Conservation (phyloP, 2,329 filamentous ascomycete genomes). For the Hypoxylon sp. region DNA sequence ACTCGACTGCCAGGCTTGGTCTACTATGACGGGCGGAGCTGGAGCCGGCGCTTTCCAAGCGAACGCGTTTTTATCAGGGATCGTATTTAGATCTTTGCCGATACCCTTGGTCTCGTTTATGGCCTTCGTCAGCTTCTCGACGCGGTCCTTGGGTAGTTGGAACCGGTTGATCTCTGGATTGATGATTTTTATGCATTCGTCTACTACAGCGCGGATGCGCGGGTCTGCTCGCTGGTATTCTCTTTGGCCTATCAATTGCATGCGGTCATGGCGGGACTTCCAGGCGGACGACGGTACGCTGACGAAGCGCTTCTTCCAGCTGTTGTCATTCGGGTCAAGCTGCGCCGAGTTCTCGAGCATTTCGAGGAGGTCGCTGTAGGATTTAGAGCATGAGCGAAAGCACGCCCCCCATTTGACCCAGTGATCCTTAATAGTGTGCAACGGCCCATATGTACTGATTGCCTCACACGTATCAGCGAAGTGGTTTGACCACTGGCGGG, state of each 20-base stretch:
- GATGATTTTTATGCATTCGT: slow-evolving; percentile 37
- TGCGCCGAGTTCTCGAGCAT: slow-evolving; percentile 9
- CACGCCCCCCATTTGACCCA: slow-evolving; percentile 34
- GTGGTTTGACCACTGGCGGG: accelerated
- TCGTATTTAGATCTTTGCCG: neutral
- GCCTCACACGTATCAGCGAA: neutral
- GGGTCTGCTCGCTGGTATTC: slow-evolving; percentile 45
- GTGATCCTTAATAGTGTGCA: neutral
- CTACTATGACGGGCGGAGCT: neutral
- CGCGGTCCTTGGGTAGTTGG: too few species aligned
- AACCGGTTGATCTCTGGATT: too few species aligned
- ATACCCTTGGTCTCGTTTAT: neutral
- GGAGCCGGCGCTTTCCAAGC: neutral
- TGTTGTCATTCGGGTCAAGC: slow-evolving; percentile 23
- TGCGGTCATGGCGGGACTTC: slow-evolving; percentile 35
- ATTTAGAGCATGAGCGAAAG: neutral
- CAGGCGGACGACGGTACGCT: slow-evolving; percentile 44
- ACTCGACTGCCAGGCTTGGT: neutral
- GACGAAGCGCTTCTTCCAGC: slow-evolving; percentile 37
- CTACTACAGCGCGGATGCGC: slow-evolving; percentile 45
- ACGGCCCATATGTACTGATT: too few species aligned
- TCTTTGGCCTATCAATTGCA: slow-evolving; percentile 36
- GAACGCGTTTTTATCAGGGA: neutral
- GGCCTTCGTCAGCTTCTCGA: neutral
- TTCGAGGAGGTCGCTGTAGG: slow-evolving; percentile 29